These are phyloP conservation scores for Strobilomyces dryophilus DNA, from an alignment of 768 basidiomycete species.

Conservation along the genomic window DNA sequence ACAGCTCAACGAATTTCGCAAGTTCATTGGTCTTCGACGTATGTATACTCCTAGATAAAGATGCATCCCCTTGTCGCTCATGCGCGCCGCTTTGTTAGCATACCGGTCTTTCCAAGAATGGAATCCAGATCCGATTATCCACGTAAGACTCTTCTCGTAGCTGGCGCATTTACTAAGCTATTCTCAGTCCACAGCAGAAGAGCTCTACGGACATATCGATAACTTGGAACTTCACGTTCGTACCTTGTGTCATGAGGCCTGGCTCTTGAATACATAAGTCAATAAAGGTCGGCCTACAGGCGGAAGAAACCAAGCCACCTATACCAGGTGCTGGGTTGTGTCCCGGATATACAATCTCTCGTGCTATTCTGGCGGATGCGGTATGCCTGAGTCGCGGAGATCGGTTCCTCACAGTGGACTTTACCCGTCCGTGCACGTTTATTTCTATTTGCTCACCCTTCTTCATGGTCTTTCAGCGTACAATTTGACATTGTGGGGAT, in stretches of 20 bases:
- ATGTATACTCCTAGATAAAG: conserved; percentile 14
- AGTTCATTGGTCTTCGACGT: conserved; percentile 70
- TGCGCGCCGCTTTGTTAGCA: conserved; percentile 35
- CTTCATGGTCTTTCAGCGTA: conserved; percentile 41
- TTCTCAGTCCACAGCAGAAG: conserved; percentile 53
- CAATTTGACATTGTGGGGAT: conserved; percentile 80
- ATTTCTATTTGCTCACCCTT: background rate
- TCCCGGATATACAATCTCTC: conserved; percentile 79
- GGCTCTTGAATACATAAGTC: background rate
- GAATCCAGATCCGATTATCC: conserved; percentile 58
- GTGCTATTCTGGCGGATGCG: conserved; percentile 81
- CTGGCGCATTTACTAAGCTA: background rate
- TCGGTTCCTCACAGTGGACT: conserved; percentile 72
- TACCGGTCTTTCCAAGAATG: conserved; percentile 65
- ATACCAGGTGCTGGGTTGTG: conserved; percentile 71
- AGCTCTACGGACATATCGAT: conserved; percentile 68
- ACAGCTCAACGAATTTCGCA: conserved; percentile 67
- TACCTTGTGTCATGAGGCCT: background rate
- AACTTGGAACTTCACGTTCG: conserved; percentile 75
- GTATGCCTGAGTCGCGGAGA: conserved; percentile 75
- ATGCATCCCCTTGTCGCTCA: conserved; percentile 1
- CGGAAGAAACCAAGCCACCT: conserved; percentile 65
- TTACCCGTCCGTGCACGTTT: conserved; percentile 53
- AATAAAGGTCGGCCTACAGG: conserved; percentile 57
- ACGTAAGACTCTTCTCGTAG: conserved; percentile 34